These are phyloP conservation scores for Epichloe brachyelytri DNA, from an alignment of 2,329 filamentous ascomycete species.

Conservation along the genomic window DNA sequence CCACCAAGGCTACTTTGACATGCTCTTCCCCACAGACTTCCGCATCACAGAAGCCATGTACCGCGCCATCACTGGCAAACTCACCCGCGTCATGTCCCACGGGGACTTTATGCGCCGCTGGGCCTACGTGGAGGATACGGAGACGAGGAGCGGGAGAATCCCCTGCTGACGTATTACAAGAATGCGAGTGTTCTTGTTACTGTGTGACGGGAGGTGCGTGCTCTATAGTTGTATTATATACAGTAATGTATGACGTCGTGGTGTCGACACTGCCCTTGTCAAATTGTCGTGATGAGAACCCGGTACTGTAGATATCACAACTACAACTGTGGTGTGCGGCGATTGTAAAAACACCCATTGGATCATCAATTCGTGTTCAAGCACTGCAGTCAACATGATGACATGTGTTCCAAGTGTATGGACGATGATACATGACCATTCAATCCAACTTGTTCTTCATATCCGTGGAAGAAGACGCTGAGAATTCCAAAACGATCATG, in stretches of 20 bases:
- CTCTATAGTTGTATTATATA: neutral
- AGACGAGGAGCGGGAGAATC: constrained; percentile 89
- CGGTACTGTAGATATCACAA: too few species aligned
- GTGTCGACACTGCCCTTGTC: too few species aligned
- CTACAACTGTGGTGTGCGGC: too few species aligned
- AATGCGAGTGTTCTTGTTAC: constrained; percentile 91
- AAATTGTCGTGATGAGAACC: too few species aligned
- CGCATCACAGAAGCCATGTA: constrained; percentile 83
- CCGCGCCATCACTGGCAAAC: constrained; percentile 79
- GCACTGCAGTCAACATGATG: too few species aligned
- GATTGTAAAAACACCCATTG: too few species aligned
- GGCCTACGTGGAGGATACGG: constrained; percentile 82
- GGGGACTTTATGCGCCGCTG: constrained; percentile 84
- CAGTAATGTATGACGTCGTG: neutral
- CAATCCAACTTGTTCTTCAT: too few species aligned
- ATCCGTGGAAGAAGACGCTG: too few species aligned
- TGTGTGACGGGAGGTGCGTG: constrained; percentile 35
- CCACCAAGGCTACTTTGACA: constrained; percentile 97
- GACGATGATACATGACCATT: too few species aligned
- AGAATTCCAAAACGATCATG: too few species aligned
- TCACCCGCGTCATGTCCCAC: constrained; percentile 74
- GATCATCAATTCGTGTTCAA: too few species aligned
- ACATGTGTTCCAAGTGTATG: too few species aligned
- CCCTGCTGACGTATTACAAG: constrained; percentile 82
- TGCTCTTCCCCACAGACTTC: constrained; percentile 96